Base-by-base conservation (phyloP, 2,329 filamentous ascomycete genomes). In the Aspergillus niger region DNA sequence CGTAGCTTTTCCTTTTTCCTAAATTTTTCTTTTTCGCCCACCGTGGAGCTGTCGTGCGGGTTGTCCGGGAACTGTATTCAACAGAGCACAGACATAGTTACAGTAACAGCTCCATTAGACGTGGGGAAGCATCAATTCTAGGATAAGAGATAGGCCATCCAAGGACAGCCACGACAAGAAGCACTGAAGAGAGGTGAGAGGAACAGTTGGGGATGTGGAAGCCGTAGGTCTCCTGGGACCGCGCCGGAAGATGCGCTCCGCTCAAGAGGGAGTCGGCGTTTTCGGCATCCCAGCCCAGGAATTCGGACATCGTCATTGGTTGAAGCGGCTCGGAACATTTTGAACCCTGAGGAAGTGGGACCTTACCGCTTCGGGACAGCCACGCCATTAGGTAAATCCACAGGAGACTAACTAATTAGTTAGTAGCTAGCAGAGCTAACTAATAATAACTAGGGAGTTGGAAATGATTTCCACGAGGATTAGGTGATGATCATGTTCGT, bases 181-280 rank as follows among this genome's bases (percentile, higher is more conserved):
- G 47, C 17, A 28, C 47, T 5, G n/a, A 17, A 50, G 47, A 50
- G 15, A 15, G 8, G 26, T 10, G 47, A 15, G 47, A 30, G 47
- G n/a, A 15, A 50, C 6, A 30, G 8, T 50, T n/a, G 26, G 22
- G 22, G 17, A 43, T 17, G 15, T 28, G 47, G 28, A 50, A 32
- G 47, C 47, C 47, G 47, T 17, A 50, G 47, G 47, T 30, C 47
- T 50, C 47, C 47, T 50, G 47, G 47, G 15, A 50, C 26, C 47
- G 69, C 65, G 69, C 71, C 65, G 69, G 47, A 50, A 50, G 47
- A 50, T 50, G 47, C 47, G 47, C 47, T 50, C 26, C 47, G 47
- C 47, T 50, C 28, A 50, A 50, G 47, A 50, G 72, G 69, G 66
- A 69, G 63, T 67, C 68, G 68, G 70, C 72, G 71, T 65, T 66